phyloP scores from a whole-genome alignment of 176 grass and related monocot genomes.

The Elaeis guineensis region DNA sequence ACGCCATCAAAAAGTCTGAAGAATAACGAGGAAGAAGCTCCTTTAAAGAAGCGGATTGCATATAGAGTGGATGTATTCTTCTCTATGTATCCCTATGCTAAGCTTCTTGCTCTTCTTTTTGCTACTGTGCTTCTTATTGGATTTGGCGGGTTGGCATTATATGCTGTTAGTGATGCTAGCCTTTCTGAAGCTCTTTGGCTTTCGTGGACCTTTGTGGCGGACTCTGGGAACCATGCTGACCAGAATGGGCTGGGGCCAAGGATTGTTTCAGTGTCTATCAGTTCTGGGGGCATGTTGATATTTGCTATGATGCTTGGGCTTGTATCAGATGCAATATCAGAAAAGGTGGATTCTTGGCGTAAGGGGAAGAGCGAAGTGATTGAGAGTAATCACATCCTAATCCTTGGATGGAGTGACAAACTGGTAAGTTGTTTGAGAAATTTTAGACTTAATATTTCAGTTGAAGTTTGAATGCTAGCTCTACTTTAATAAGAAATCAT shows the following conservation, averaged over 20 bases:
- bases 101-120: slow-evolving; percentile 75
- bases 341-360: slow-evolving; percentile 99
- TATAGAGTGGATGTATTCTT: slow-evolving; percentile 92
- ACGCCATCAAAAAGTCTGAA: slow-evolving; percentile 10
- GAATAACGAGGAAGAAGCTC: slow-evolving; percentile 54
- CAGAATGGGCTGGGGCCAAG: slow-evolving; percentile 76
- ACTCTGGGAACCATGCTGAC: slow-evolving; percentile 95
- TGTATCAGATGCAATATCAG: slow-evolving; percentile 97
- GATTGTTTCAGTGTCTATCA: slow-evolving; percentile 85
- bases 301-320: slow-evolving; percentile 98
- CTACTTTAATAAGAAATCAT: no score
- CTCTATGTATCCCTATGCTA: slow-evolving; percentile 86
- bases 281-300: slow-evolving; percentile 89
- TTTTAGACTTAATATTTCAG: not conserved
- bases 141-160: slow-evolving; percentile 68
- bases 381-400: slow-evolving; percentile 90
- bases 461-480: slow-evolving; percentile 8
- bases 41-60: slow-evolving; percentile 84
- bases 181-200: slow-evolving; percentile 91
- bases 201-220: slow-evolving; percentile 99
- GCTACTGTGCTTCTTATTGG: slow-evolving; percentile 80
- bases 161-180: slow-evolving; percentile 51
- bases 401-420: slow-evolving; percentile 98
- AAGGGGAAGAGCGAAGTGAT: slow-evolving; percentile 98
- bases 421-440: slow-evolving; percentile 46